Conservation (phyloP, 257 asterid species). For the Haberlea rhodopensis region DNA sequence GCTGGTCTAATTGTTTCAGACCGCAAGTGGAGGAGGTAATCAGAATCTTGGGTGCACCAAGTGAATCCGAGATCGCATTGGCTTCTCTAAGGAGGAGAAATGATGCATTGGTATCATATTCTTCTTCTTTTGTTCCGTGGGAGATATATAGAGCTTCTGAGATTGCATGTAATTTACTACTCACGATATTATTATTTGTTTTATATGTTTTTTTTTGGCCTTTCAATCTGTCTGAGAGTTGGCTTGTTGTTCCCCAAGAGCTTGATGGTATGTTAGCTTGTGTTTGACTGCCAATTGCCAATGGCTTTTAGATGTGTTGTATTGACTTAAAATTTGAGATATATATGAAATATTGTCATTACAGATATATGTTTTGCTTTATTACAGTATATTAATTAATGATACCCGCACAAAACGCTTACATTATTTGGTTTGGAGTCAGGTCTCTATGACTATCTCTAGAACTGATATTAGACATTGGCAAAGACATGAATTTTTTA, state of each 20-base stretch:
- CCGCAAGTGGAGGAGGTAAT: conserved; percentile 77
- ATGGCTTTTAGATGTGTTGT: conserved; percentile 13
- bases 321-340: background rate
- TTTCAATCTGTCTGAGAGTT: conserved; percentile 14
- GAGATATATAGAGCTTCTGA: conserved; percentile 31
- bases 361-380: background rate
- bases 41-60: conserved; percentile 18
- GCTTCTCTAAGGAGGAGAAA: conserved; percentile 14
- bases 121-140: conserved; percentile 29
- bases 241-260: conserved; percentile 17
- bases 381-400: background rate
- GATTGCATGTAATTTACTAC: conserved; percentile 32
- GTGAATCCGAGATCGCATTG: conserved; percentile 23
- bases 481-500: no score
- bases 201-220: background rate
- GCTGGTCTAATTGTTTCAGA: conserved; percentile 44
- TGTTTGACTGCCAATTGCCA: conserved; percentile 23
- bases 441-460: background rate
- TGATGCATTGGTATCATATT: conserved; percentile 1
- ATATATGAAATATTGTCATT: background rate
- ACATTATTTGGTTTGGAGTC: background rate
- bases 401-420: background rate
- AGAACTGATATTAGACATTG: no score
- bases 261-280: conserved; percentile 30
- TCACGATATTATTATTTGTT: conserved; percentile 15